Percentiles rank a stretch among this genome's conserved stretches.
phyloP scores from a whole-genome alignment of 805 yeast genomes.

The Pichia manshurica region DNA sequence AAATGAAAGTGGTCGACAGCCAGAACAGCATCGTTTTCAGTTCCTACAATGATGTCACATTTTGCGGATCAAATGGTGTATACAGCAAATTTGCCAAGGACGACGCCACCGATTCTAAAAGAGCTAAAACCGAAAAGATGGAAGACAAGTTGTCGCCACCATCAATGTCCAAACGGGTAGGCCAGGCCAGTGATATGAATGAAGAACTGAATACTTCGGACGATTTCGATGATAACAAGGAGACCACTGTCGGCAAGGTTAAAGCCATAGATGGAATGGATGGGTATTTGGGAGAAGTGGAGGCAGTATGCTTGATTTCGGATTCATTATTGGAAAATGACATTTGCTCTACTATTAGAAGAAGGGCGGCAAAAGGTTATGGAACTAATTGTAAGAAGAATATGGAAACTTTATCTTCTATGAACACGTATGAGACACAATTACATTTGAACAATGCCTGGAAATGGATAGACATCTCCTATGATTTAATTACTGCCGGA shows the following conservation, averaged over 20 bases:
- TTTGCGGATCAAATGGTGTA: constrained; percentile 55
- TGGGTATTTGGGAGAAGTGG: constrained; percentile 24
- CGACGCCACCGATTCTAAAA: not conserved
- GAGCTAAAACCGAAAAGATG: not conserved
- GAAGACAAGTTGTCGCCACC: constrained; percentile 3
- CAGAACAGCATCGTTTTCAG: constrained; percentile 59
- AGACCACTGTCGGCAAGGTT: not conserved
- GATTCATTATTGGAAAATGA: constrained; percentile 54
- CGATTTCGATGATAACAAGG: not conserved
- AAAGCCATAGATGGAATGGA: constrained; percentile 9
- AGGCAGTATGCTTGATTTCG: constrained; percentile 18
- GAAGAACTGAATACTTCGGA: not conserved
- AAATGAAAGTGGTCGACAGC: constrained; percentile 68
- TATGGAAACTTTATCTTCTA: constrained; percentile 49
- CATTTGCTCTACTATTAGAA: constrained; percentile 64
- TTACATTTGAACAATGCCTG: constrained; percentile 72
- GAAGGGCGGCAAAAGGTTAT: constrained; percentile 69
- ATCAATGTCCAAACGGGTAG: not conserved
- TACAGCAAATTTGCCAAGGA: constrained; percentile 38
- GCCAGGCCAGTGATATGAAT: not conserved
- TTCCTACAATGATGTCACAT: constrained; percentile 59
- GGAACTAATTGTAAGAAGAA: constrained; percentile 63
- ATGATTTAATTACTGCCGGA: constrained; percentile 56
- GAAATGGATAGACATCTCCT: constrained; percentile 83
- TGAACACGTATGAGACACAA: constrained; percentile 46